Evolutionary conservation across 176 grass and related monocot species (phyloP).

Genomic region (Carex littledalei): DNA sequence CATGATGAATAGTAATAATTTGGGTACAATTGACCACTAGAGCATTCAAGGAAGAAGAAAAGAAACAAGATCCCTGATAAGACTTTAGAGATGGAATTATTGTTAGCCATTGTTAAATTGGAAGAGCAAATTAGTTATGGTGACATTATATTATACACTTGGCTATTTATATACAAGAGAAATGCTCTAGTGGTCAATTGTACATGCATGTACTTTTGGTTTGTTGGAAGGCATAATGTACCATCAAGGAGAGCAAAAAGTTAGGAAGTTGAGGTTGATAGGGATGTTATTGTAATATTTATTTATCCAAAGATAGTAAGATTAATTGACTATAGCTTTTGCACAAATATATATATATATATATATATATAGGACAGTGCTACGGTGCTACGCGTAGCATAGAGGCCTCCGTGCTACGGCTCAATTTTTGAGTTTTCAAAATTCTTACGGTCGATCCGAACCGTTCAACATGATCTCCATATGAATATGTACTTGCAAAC

Average conservation of each 20-base stretch:
- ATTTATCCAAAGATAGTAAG: not conserved
- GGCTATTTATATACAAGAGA: conserved; percentile 5
- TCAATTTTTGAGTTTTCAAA: too few relatives aligned
- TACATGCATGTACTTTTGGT: not conserved
- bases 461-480: too few relatives aligned
- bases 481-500: too few relatives aligned
- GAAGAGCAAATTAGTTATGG: not conserved
- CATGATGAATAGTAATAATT: conserved; percentile 55
- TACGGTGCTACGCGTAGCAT: too few relatives aligned
- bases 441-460: too few relatives aligned
- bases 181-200: not conserved
- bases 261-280: not conserved
- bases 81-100: not conserved
- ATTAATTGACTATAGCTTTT: not conserved
- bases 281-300: not conserved
- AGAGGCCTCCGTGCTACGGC: too few relatives aligned
- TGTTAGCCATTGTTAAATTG: not conserved
- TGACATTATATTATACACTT: not conserved
- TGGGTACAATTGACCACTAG: conserved; percentile 11
- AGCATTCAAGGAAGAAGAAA: not conserved
- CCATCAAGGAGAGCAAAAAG: not conserved
- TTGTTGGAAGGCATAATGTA: not conserved
- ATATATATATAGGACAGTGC: too few relatives aligned
- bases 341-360: not conserved
- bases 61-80: not conserved